phyloP scores from a whole-genome alignment of 305 asterid species.

The Solanum hybrid region DNA sequence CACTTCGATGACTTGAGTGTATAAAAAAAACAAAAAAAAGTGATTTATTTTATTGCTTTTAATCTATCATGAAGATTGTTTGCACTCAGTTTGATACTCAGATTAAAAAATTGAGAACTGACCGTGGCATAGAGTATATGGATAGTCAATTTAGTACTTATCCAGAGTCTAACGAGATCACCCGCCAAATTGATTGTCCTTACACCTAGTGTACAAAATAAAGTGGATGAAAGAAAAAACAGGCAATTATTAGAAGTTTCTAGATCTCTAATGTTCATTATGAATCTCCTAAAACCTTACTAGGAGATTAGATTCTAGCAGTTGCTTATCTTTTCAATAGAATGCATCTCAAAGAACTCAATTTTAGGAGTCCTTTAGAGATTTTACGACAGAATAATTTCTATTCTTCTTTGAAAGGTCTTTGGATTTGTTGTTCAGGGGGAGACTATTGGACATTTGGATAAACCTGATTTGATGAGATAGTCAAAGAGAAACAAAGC shows the following conservation, averaged over 20 bases:
- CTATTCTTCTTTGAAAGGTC: neutral
- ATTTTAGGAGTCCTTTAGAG: neutral
- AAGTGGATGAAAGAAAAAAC: neutral
- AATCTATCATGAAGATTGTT: too few relatives aligned
- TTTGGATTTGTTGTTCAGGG: neutral
- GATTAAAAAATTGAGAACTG: too few relatives aligned
- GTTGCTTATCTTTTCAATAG: neutral
- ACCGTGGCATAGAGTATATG: too few relatives aligned
- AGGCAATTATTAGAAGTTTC: too few relatives aligned
- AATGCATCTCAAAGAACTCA: neutral
- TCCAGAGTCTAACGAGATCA: too few relatives aligned
- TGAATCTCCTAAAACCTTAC: neutral
- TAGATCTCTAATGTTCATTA: neutral
- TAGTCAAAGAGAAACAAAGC: neutral
- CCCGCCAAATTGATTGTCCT: neutral
- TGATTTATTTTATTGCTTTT: too few relatives aligned
- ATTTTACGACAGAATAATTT: too few relatives aligned
- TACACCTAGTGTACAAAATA: neutral
- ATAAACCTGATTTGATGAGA: neutral
- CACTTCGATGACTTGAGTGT: neutral
- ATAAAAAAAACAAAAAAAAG: too few relatives aligned
- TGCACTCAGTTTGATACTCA: too few relatives aligned
- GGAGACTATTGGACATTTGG: neutral
- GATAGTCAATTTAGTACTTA: too few relatives aligned
- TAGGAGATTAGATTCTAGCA: neutral